A percentile compares a stretch with the other conserved stretches of the same genome.
These are phyloP conservation scores for Alternaria burnsii DNA, from an alignment of 2,329 filamentous ascomycete genomes.

Conservation along the genomic window DNA sequence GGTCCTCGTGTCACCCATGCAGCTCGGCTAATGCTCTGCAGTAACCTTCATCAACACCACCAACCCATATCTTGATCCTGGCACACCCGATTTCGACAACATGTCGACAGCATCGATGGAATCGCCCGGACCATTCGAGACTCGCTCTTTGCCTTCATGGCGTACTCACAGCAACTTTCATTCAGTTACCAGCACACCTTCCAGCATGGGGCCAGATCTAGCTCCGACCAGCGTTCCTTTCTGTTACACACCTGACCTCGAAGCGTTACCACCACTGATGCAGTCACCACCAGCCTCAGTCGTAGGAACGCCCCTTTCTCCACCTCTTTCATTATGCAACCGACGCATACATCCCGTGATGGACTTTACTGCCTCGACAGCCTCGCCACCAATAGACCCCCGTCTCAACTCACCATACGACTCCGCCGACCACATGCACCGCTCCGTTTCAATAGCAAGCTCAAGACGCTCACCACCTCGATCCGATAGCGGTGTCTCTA, in stretches of 20 bases:
- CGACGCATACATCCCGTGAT: slow-evolving; percentile 66
- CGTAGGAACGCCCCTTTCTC: slow-evolving; percentile 50
- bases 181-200: slow-evolving; percentile 42
- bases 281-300: slow-evolving; percentile 44
- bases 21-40: slow-evolving; percentile 34
- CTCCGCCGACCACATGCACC: slow-evolving; percentile 35
- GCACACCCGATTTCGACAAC: slow-evolving; percentile 46
- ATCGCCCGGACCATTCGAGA: slow-evolving; percentile 43
- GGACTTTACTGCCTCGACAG: slow-evolving; percentile 35
- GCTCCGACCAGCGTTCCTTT: slow-evolving; percentile 55
- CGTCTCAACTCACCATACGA: slow-evolving; percentile 45
- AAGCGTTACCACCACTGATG: slow-evolving; percentile 39
- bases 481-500: slow-evolving; percentile 30
- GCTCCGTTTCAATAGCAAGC: slow-evolving; percentile 36
- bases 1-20: not conserved
- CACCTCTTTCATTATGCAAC: slow-evolving; percentile 55
- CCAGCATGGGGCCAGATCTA: slow-evolving; percentile 62
- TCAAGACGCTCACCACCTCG: slow-evolving; percentile 36
- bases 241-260: slow-evolving; percentile 41
- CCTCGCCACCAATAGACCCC: slow-evolving; percentile 48
- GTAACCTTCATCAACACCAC: slow-evolving; percentile 70
- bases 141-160: slow-evolving; percentile 38
- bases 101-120: slow-evolving; percentile 45
- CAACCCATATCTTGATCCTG: slow-evolving; percentile 66
- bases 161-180: slow-evolving; percentile 35